phyloP scores from a whole-genome alignment of 805 yeast genomes.

The Candida khao-thaluensis region DNA sequence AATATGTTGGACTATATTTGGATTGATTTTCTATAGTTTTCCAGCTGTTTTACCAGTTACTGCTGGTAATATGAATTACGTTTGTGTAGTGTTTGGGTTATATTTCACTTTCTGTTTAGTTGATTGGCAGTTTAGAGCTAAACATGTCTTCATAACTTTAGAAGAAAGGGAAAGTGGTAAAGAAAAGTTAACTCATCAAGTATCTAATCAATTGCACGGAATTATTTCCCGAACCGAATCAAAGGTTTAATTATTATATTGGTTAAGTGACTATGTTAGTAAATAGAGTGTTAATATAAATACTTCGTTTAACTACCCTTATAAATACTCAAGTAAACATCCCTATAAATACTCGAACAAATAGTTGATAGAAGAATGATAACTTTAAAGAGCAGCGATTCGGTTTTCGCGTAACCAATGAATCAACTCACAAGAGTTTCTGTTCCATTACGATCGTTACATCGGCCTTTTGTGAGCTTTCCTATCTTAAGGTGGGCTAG shows the following conservation, averaged over 20 bases:
- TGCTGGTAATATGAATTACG: slow-evolving; percentile 65
- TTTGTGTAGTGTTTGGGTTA: slow-evolving; percentile 50
- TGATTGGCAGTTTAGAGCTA: slow-evolving; percentile 50
- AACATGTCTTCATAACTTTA: slow-evolving; percentile 18
- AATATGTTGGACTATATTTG: slow-evolving; percentile 57
- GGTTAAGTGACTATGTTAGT: no score
- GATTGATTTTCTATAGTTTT: slow-evolving; percentile 60
- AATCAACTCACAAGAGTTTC: no score
- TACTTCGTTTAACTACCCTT: no score
- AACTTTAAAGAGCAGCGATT: no score
- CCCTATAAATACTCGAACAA: no score
- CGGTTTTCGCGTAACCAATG: neutral
- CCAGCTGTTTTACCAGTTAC: slow-evolving; percentile 64
- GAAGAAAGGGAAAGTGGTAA: slow-evolving; percentile 23
- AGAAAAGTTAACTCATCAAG: slow-evolving; percentile 21
- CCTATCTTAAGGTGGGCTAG: no score
- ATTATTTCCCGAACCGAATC: no score
- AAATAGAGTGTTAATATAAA: no score
- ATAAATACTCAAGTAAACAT: no score
- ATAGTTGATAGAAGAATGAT: no score
- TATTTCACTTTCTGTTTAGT: slow-evolving; percentile 34
- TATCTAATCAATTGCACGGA: slow-evolving; percentile 16
- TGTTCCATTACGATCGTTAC: neutral
- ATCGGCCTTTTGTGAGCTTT: no score
- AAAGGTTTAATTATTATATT: no score